Evolutionary conservation across 108 stramenopile species (phyloP).

Genomic region (Ochromonas danica): DNA sequence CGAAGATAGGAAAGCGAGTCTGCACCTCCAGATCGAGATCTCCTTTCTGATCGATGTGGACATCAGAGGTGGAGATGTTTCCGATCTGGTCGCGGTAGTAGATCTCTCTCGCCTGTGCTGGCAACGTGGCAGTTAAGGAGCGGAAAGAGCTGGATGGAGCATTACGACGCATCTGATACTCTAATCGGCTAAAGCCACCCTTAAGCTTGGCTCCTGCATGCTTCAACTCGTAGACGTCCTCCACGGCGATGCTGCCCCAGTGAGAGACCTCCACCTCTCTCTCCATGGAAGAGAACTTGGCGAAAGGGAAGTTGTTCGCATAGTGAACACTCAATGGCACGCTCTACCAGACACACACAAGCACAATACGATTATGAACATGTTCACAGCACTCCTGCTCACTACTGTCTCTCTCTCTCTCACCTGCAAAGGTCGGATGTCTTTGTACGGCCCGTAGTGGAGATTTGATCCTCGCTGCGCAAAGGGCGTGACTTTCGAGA

Average conservation of each 20-base stretch:
- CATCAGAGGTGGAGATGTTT: conserved; percentile 51
- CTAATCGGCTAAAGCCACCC: conserved; percentile 56
- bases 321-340: conserved; percentile 30
- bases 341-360: neutral
- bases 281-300: conserved; percentile 45
- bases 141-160: conserved; percentile 42
- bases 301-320: conserved; percentile 55
- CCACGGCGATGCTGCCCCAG: conserved; percentile 61
- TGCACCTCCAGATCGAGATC: conserved; percentile 43
- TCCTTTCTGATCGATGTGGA: conserved; percentile 31
- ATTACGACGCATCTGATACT: conserved; percentile 41
- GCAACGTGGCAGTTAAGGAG: conserved; percentile 42
- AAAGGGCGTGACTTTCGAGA: conserved; percentile 24
- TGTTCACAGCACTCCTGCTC: neutral
- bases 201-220: conserved; percentile 42
- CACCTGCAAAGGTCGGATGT: conserved; percentile 30
- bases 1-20: conserved; percentile 57
- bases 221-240: conserved; percentile 44
- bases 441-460: conserved; percentile 28
- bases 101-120: conserved; percentile 50
- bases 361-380: neutral
- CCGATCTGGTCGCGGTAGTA: conserved; percentile 64
- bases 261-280: conserved; percentile 62
- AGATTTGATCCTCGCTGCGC: neutral
- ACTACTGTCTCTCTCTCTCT: neutral